Conservation (phyloP, 2,329 filamentous ascomycete species). For the Penicillium sp. region DNA sequence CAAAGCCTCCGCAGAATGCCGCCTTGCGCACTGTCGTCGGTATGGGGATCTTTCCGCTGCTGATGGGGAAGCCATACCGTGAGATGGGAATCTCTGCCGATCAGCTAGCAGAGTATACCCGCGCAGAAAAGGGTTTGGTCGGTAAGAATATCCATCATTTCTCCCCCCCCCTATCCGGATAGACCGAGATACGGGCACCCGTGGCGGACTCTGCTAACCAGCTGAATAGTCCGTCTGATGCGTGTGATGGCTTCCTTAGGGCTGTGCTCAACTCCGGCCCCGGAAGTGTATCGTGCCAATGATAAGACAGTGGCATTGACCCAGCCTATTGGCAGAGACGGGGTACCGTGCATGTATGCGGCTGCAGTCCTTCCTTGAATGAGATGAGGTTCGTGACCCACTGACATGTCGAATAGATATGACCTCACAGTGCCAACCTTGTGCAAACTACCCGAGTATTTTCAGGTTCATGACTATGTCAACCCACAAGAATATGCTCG, state of each 20-base stretch:
- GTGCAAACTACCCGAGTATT: conserved; percentile 36
- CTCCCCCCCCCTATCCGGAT: background rate
- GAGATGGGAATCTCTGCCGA: conserved; percentile 28
- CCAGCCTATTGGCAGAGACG: conserved; percentile 34
- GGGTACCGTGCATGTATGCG: conserved; percentile 35
- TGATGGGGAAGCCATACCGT: conserved; percentile 25
- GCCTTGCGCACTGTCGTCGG: conserved; percentile 37
- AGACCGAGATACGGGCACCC: background rate
- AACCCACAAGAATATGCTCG: conserved; percentile 33
- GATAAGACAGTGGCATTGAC: conserved; percentile 32
- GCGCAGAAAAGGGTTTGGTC: conserved; percentile 35
- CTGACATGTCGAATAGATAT: conserved; percentile 16
- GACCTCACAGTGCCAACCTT: conserved; percentile 38
- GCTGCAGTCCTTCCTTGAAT: background rate
- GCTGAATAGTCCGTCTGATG: conserved; percentile 34
- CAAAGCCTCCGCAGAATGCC: conserved; percentile 40
- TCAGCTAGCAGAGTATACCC: conserved; percentile 32
- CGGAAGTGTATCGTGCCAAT: conserved; percentile 31
- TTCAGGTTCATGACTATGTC: conserved; percentile 30
- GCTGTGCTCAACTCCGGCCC: conserved; percentile 24
- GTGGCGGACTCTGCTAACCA: background rate
- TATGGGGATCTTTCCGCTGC: conserved; percentile 32
- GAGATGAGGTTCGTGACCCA: background rate
- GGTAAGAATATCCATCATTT: conserved; percentile 21
- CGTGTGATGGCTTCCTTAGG: conserved; percentile 35